These are phyloP conservation scores for Russula earlei DNA, from an alignment of 768 basidiomycete genomes.

Conservation along the genomic window DNA sequence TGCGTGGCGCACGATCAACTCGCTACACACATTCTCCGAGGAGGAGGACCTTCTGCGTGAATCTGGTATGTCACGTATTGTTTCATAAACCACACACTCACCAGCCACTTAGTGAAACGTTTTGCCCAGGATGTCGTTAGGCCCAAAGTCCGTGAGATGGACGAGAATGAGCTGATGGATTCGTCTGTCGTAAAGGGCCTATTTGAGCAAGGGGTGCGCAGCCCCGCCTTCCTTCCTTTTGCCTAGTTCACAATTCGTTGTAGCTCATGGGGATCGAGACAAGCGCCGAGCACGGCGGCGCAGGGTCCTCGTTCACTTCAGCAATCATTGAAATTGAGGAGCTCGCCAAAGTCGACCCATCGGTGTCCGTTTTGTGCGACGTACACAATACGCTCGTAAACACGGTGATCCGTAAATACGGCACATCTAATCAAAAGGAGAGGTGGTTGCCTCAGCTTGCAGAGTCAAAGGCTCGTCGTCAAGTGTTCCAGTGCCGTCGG, in stretches of 20 bases:
- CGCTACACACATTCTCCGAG: conserved; percentile 79
- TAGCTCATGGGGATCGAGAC: conserved; percentile 99
- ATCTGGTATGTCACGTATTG: conserved; percentile 45
- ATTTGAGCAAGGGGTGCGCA: conserved; percentile 87
- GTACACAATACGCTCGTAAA: conserved; percentile 99
- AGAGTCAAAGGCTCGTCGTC: conserved; percentile 51
- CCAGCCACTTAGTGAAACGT: conserved; percentile 51
- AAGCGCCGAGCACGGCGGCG: conserved; percentile 68
- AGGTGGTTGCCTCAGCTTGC: conserved; percentile 83
- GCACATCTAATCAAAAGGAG: conserved; percentile 72
- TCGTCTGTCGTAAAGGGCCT: conserved; percentile 74
- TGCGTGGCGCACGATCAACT: conserved; percentile 32
- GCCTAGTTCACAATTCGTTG: neutral
- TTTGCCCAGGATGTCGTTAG: conserved; percentile 85
- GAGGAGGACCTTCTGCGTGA: conserved; percentile 94
- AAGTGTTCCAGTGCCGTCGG: neutral
- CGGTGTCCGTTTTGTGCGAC: conserved; percentile 93
- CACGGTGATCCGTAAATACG: conserved; percentile 85
- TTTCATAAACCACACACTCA: neutral
- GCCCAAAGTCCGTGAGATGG: conserved; percentile 94
- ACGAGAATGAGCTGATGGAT: conserved; percentile 95
- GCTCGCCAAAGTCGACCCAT: conserved; percentile 91
- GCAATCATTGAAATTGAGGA: conserved; percentile 97
- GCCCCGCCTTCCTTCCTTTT: neutral
- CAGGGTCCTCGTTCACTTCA: conserved; percentile 86